Base-by-base conservation (phyloP, 2,329 filamentous ascomycete genomes). In the Epichloe hybrida region DNA sequence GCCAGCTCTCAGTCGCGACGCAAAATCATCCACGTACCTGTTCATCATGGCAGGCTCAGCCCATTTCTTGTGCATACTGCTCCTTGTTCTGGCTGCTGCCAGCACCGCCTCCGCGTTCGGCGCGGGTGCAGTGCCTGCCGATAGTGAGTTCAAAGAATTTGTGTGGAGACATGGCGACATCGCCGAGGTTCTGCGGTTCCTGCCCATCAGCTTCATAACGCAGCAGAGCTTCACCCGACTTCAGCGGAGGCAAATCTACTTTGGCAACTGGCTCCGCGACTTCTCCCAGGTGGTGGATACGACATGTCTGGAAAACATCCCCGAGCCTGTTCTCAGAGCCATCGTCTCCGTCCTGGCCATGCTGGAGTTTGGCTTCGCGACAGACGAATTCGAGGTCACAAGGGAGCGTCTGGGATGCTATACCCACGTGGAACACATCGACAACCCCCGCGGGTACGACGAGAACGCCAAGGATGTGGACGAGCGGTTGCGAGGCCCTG, bases 201-300 rank as follows among this genome's bases (percentile, higher is more conserved):
- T 69, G 15, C 67, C 67, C 5, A 59, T 58, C 7, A 66, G 64
- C 56, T 67, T 69, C 53, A 47, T 67, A 43, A 69, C 67, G 1
- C 58, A 63, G 17, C 61, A 67, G 51, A 61, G 66, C 49, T 69
- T 69, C 58, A 68, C 67, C 0, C 59, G 64, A 45, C 58, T 69
- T 2, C 62, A 69, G 53, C 62, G 66, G 31, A 64, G 66, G 46
- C 62, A 65, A 53, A 62, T 69, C 17, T 69, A 69, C 45, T 63
- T 63, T 54, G 61, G 61, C 7, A 63, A 63, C 52, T 63, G 61
- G 61, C 71, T 88, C 41, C 75, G 85, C 52, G 85, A 89, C 68
- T 89, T 88, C 64, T 87, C 83, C 9, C 84, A 88, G 61, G 84
- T 85, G 37, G 75, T 88, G 63, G 85, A 88, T 60, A 82, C 87